Conservation (phyloP, 768 basidiomycete genomes). For the Rickenella mellea region DNA sequence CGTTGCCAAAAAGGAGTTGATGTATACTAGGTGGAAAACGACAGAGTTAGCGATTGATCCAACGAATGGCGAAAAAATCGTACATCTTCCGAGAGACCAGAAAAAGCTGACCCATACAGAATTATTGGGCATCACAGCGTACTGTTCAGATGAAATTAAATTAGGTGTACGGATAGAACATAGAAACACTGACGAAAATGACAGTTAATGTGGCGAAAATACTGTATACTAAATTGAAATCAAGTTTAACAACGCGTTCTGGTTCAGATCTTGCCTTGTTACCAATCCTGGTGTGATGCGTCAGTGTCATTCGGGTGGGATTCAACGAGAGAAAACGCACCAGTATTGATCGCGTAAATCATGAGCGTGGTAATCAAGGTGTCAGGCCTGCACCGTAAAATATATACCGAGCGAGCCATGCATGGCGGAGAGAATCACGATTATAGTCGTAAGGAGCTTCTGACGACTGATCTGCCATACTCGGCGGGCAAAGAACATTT, state of each 20-base stretch:
- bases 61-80: conserved; percentile 5
- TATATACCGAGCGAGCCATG: too few relatives aligned
- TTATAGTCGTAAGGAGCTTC: too few relatives aligned
- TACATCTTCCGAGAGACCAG: conserved; percentile 44
- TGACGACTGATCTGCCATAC: too few relatives aligned
- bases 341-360: conserved; percentile 35
- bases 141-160: conserved; percentile 20
- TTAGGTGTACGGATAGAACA: not conserved
- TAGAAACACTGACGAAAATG: conserved; percentile 23
- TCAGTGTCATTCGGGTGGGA: too few relatives aligned
- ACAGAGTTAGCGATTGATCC: not conserved
- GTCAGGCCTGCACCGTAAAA: too few relatives aligned
- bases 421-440: too few relatives aligned
- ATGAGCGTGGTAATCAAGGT: conserved; percentile 34
- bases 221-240: too few relatives aligned
- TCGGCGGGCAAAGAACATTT: too few relatives aligned
- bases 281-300: too few relatives aligned
- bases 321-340: too few relatives aligned
- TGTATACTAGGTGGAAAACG: conserved; percentile 30
- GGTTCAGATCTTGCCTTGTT: conserved; percentile 17
- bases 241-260: too few relatives aligned
- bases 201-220: conserved; percentile 32
- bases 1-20: conserved; percentile 44
- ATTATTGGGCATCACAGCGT: conserved; percentile 35
- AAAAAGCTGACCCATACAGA: conserved; percentile 41